Percentiles rank a stretch among this genome's conserved stretches.
Evolutionary conservation across 768 basidiomycete genomes (phyloP).

Genomic region (Lanmaoa pseudosensibilis): DNA sequence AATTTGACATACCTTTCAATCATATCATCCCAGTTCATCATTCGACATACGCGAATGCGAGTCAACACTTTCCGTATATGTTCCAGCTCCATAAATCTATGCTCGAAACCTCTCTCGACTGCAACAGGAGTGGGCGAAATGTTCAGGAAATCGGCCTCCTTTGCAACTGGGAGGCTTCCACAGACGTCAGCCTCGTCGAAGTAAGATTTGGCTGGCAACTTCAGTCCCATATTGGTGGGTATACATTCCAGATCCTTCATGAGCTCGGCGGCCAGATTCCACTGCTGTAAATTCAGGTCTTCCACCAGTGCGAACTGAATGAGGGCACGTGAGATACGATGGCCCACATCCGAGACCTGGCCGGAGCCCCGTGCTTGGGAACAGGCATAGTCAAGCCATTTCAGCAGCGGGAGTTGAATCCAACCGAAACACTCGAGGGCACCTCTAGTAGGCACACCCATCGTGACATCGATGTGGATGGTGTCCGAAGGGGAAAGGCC

Average conservation of each 20-base stretch:
- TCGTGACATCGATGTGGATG: slow-evolving; percentile 65
- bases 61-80: slow-evolving; percentile 6
- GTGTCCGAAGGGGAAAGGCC: slow-evolving; percentile 75
- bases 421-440: slow-evolving; percentile 59
- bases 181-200: slow-evolving; percentile 89
- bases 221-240: slow-evolving; percentile 74
- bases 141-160: background rate
- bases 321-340: slow-evolving; percentile 59
- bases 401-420: slow-evolving; percentile 65
- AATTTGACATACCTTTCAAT: slow-evolving; percentile 31
- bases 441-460: slow-evolving; percentile 45
- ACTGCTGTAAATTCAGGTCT: slow-evolving; percentile 42
- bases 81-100: background rate
- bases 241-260: slow-evolving; percentile 59
- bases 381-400: slow-evolving; percentile 70
- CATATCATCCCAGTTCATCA: slow-evolving; percentile 9
- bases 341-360: slow-evolving; percentile 39
- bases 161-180: slow-evolving; percentile 15
- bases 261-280: slow-evolving; percentile 54
- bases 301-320: slow-evolving; percentile 79
- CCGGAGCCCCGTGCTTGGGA: slow-evolving; percentile 30
- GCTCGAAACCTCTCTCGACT: background rate
- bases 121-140: background rate
- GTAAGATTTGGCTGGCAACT: slow-evolving; percentile 69
- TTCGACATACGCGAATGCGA: slow-evolving; percentile 37